Evolutionary conservation across 495 filamentous ascomycete species (phyloP), one percentile per base, ranked within the genome.

Genomic region (Talaromyces stipitatus): DNA sequence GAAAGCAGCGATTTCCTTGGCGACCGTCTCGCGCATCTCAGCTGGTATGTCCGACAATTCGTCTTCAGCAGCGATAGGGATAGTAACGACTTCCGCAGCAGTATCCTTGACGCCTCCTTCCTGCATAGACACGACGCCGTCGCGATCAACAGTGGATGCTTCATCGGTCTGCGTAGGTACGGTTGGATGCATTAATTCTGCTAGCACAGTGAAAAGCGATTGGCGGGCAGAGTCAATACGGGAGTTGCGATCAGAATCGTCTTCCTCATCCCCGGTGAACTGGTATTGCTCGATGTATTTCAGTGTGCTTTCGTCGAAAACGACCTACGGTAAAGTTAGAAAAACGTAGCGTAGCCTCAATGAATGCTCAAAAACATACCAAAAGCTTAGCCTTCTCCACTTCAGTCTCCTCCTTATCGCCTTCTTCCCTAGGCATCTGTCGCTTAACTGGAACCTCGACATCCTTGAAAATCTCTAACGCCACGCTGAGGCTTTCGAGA

Each of bases 11-110:
- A 99, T 99, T 62, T 99, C 95, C 59, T 87, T 87, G 7, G 94
- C 90, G 23, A 99, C 92, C 7, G 87, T 96, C 64, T 92, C 94
- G n/a, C 94, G 85, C 91, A 92, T 92, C 64, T 97, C 94, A 10
- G 89, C 86, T 2, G 94, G 94, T 55, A 99, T 96, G 64, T 99
- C 95, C 38, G 90, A 87, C 27, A 99, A 78, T 63, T 99, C 94
- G 66, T 99, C 94, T 62, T 99, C 94, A 24, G 86, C 81, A 7
- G 89, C 88, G 32, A 96, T 81, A 3, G 90, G 87, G 59, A 96
- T 97, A 41, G 90, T 96, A 60, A 97, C 86, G 29, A 97, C 86
- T 72, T 96, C 92, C 20, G 84, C 81, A 11, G 61, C 61, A 12
- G 61, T 83, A 46, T 75, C 71, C 14, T 75, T 74, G 7, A 73